Evolutionary conservation across 768 basidiomycete species (phyloP).

Genomic region (Hemileccinum rubropunctum): DNA sequence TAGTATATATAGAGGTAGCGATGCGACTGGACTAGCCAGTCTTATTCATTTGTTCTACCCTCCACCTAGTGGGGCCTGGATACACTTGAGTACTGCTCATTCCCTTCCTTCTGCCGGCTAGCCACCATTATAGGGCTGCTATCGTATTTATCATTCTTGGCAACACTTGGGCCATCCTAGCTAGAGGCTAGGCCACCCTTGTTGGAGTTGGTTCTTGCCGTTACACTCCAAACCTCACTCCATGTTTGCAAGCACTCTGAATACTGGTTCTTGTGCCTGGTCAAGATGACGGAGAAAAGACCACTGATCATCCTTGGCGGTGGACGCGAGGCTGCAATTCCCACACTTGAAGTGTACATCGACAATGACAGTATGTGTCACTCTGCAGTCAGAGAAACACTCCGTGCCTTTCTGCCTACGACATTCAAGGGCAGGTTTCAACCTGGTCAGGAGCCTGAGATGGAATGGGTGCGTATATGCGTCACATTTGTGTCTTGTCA

Average conservation of each 20-base stretch:
- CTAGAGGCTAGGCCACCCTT: too few species aligned
- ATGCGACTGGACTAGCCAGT: too few species aligned
- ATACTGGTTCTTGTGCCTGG: slow-evolving; percentile 81
- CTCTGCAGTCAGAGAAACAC: slow-evolving; percentile 40
- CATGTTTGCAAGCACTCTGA: slow-evolving; percentile 35
- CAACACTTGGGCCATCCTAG: too few species aligned
- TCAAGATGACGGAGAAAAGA: slow-evolving; percentile 26
- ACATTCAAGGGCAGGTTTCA: slow-evolving; percentile 57
- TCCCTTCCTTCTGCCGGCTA: too few species aligned
- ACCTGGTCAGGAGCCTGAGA: slow-evolving; percentile 51
- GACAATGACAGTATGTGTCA: slow-evolving; percentile 59
- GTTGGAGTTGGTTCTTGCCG: too few species aligned
- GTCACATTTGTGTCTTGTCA: background rate
- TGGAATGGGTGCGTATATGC: slow-evolving; percentile 69
- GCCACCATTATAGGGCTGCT: too few species aligned
- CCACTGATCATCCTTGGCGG: slow-evolving; percentile 77
- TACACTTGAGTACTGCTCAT: too few species aligned
- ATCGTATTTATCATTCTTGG: too few species aligned
- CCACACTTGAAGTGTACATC: slow-evolving; percentile 47
- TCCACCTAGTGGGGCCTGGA: too few species aligned
- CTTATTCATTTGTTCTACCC: too few species aligned
- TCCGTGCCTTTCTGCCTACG: slow-evolving; percentile 59
- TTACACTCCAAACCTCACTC: too few species aligned
- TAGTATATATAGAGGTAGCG: too few species aligned
- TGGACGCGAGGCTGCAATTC: slow-evolving; percentile 43